Evolutionary conservation across 306 rosid genomes (phyloP), one percentile per base, ranked within the genome.

Genomic region (Lupinus albus): DNA sequence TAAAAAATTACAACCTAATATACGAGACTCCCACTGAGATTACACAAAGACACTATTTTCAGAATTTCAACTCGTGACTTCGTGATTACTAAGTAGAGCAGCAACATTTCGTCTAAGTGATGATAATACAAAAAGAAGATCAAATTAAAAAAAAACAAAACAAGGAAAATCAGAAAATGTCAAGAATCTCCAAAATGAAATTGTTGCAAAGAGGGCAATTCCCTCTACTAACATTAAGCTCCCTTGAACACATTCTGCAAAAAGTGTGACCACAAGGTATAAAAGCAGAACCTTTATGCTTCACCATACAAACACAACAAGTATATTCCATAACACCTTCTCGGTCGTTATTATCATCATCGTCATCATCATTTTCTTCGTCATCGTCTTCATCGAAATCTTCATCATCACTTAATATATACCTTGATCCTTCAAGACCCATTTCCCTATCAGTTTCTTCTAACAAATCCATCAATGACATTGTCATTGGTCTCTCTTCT

Each of bases 401-500:
- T 0, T 61, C 89, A 4, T 76, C 84, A 1, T 71, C 87, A 2
- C 76, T 89, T 70, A 80, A 30, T 4, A 15, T 68, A 70, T 85
- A 88, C 69, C 76, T 70, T 9, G 82, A 75, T 15, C 84, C 86
- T 61, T 66, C 90, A 20, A 72, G 56, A 58, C 92, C 96, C 95
- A 86, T 81, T 53, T 81, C 80, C 72, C 87, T 65, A 35, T 87
- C 96, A 5, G 87, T 89, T 50, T 86, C 96, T 49, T 86, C 95
- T 72, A 92, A 59, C 36, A 93, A 77, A 38, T 93, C 98, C 96
- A 87, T 87, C 86, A 92, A 73, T 55, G 93, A 89, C 91, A 92
- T 86, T 67, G 70, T 89, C 75, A 54, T 74, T 52, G 80, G 85
- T n/a, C n/a, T n/a, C n/a, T n/a, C n/a, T n/a, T n/a, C n/a, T 67